phyloP scores from a whole-genome alignment of 805 yeast genomes.

The Lipomyces starkeyi region DNA sequence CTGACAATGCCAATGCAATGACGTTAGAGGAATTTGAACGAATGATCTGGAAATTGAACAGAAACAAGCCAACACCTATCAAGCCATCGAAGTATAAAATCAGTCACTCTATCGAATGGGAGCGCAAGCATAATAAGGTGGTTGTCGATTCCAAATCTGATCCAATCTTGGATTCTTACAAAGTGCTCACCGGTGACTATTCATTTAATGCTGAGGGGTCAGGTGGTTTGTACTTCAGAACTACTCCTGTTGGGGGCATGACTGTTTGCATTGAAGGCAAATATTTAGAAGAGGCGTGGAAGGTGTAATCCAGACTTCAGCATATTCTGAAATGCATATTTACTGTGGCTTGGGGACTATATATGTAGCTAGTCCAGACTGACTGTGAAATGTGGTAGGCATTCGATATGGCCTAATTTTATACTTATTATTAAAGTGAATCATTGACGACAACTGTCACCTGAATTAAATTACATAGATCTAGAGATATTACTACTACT shows the following conservation, averaged over 20 bases:
- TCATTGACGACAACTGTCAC: neutral
- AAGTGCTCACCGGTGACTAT: constrained; percentile 24
- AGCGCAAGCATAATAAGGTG: constrained; percentile 7
- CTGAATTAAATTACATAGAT: neutral
- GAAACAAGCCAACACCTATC: neutral
- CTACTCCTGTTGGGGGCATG: neutral
- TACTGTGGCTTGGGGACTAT: neutral
- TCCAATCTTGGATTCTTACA: constrained; percentile 25
- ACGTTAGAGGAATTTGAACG: neutral
- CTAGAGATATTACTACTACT: neutral
- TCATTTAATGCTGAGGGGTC: constrained; percentile 12
- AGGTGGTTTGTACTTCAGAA: constrained; percentile 6
- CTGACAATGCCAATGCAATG: constrained; percentile 3
- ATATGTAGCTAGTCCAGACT: neutral
- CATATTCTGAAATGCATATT: neutral
- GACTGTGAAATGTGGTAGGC: neutral
- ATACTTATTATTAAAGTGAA: neutral
- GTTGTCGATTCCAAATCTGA: constrained; percentile 16
- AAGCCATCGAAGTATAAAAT: constrained; percentile 11
- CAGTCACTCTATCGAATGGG: constrained; percentile 12
- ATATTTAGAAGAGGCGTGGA: constrained; percentile 1
- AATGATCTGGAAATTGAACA: neutral
- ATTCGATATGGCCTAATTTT: neutral
- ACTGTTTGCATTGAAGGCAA: constrained; percentile 6
- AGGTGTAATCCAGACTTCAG: neutral